These are phyloP conservation scores for Chlamydomonas eustigma DNA, from an alignment of 139 green algal species.

Conservation along the genomic window DNA sequence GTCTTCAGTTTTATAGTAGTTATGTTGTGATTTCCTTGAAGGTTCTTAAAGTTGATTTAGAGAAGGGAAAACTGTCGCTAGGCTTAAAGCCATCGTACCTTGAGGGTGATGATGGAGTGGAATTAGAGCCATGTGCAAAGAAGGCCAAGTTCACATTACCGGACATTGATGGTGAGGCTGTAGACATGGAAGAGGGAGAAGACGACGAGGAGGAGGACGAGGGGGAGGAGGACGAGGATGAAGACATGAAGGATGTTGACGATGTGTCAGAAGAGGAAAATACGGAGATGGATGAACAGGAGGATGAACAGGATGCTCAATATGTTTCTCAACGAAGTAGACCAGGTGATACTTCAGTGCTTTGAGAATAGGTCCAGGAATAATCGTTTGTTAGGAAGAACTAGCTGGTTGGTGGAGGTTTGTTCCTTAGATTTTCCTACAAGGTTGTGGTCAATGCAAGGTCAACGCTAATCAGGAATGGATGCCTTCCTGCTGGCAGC, in stretches of 20 bases:
- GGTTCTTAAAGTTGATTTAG: slow-evolving; percentile 44
- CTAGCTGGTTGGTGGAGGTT: too few species aligned
- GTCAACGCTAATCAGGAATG: too few species aligned
- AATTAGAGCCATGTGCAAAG: slow-evolving; percentile 19
- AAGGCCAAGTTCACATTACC: neutral
- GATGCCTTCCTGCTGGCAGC: too few species aligned
- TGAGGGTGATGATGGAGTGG: slow-evolving; percentile 35
- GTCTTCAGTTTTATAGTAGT: too few species aligned
- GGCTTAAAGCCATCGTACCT: slow-evolving; percentile 65
- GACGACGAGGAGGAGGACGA: slow-evolving; percentile 42
- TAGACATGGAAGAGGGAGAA: slow-evolving; percentile 26
- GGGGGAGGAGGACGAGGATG: slow-evolving; percentile 29
- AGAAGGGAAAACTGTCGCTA: slow-evolving; percentile 55
- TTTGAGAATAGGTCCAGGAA: too few species aligned
- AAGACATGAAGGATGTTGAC: slow-evolving; percentile 25
- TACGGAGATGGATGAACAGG: slow-evolving; percentile 31
- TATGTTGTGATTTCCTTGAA: too few species aligned
- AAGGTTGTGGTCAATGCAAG: too few species aligned
- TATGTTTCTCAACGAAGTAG: too few species aligned
- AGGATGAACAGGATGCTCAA: slow-evolving; percentile 1
- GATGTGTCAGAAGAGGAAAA: slow-evolving; percentile 25
- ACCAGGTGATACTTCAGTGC: too few species aligned
- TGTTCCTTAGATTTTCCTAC: too few species aligned
- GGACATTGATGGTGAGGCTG: slow-evolving; percentile 50
- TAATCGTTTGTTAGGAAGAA: too few species aligned